These are phyloP conservation scores for Hypoxylon sp. DNA, from an alignment of 2,329 filamentous ascomycete genomes.

Conservation along the genomic window DNA sequence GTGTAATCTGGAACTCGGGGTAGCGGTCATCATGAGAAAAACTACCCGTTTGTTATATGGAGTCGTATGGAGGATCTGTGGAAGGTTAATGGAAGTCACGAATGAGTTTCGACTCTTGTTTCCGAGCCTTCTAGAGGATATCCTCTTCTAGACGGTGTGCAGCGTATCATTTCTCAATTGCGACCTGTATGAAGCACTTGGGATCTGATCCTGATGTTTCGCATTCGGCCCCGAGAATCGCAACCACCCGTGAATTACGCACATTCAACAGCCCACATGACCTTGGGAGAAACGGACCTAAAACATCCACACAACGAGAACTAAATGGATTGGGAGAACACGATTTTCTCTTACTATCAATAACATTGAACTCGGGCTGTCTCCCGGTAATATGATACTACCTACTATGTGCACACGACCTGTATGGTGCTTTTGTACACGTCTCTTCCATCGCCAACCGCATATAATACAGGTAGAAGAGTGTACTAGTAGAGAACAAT, in stretches of 20 bases:
- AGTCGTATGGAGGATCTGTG: conserved; percentile 3
- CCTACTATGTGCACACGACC: conserved; percentile 20
- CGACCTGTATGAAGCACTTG: background rate
- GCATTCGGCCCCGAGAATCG: background rate
- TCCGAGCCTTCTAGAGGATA: background rate
- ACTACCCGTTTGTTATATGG: background rate
- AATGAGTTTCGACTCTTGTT: conserved; percentile 5
- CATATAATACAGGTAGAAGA: conserved; percentile 37
- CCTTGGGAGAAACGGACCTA: background rate
- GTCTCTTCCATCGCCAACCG: conserved; percentile 12
- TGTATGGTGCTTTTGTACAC: conserved; percentile 6
- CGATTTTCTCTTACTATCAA: conserved; percentile 12
- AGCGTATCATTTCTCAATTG: no score
- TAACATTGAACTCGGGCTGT: conserved; percentile 13
- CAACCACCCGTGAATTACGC: background rate
- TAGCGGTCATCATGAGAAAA: background rate
- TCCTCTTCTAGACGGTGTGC: background rate
- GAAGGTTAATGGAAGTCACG: background rate
- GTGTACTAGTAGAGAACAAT: conserved; percentile 29
- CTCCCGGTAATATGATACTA: conserved; percentile 19
- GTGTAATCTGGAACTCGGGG: background rate
- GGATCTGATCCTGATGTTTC: conserved; percentile 8
- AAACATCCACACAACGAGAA: background rate
- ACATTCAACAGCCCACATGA: background rate
- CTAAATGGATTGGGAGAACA: background rate